Evolutionary conservation across 805 yeast genomes (phyloP).

Genomic region (Scheffersomyces stipitis): DNA sequence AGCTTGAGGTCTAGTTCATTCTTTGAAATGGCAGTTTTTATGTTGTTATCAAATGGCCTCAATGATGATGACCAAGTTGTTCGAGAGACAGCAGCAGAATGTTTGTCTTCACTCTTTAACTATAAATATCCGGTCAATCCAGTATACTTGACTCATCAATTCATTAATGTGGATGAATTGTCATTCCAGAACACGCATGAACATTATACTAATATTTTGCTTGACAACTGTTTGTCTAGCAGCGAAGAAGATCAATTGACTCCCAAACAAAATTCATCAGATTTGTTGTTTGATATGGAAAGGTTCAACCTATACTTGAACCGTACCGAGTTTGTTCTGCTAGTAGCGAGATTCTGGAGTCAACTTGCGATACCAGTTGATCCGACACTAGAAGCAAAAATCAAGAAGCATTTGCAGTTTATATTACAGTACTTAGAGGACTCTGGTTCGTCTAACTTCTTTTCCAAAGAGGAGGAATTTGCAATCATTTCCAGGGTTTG

Average conservation of each 20-base stretch:
- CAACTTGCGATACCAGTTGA: too few relatives aligned
- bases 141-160: conserved; percentile 15
- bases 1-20: too few relatives aligned
- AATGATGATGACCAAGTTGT: conserved; percentile 70
- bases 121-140: conserved; percentile 7
- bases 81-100: conserved; percentile 47
- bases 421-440: neutral
- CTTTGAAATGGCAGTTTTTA: conserved; percentile 8
- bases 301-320: conserved; percentile 1
- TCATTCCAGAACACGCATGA: too few relatives aligned
- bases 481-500: neutral
- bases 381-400: too few relatives aligned
- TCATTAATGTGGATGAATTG: conserved; percentile 1
- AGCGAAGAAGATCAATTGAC: too few relatives aligned
- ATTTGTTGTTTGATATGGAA: conserved; percentile 4
- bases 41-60: conserved; percentile 36
- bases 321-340: too few relatives aligned
- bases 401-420: neutral
- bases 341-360: too few relatives aligned
- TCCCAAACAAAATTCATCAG: neutral
- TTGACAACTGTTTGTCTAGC: too few relatives aligned
- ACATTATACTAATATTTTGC: too few relatives aligned
- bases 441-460: neutral
- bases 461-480: neutral
- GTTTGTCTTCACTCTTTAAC: conserved; percentile 32